A percentile compares a stretch with the other conserved stretches of the same genome.
Evolutionary conservation across 2,329 filamentous ascomycete species (phyloP).

Genomic region (Epichloe bromicola): DNA sequence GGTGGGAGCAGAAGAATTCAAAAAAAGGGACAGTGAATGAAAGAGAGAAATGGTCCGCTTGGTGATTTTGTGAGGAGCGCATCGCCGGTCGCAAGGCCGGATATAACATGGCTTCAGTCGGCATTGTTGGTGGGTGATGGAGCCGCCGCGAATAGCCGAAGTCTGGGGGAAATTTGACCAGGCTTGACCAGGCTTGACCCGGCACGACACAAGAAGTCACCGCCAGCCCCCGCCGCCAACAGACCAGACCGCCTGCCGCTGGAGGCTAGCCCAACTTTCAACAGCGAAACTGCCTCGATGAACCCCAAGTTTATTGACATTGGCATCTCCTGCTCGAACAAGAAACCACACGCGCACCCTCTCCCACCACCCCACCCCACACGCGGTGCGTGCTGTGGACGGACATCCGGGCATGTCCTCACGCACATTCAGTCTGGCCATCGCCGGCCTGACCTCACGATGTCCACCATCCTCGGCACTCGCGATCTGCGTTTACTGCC

Average conservation of each 20-base stretch:
- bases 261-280: background rate
- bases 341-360: background rate
- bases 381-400: background rate
- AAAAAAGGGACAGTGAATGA: background rate
- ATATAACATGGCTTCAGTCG: constrained; percentile 18
- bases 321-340: background rate
- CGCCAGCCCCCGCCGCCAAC: too few species aligned
- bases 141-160: constrained; percentile 25
- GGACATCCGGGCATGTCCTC: constrained; percentile 16
- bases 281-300: background rate
- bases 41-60: background rate
- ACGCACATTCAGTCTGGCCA: constrained; percentile 18
- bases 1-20: too few species aligned
- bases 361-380: background rate
- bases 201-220: too few species aligned
- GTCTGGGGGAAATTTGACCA: constrained; percentile 1
- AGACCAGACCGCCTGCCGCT: background rate
- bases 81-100: background rate
- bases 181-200: background rate
- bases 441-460: constrained; percentile 12
- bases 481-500: constrained; percentile 35
- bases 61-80: background rate
- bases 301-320: background rate
- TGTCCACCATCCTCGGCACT: constrained; percentile 14
- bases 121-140: constrained; percentile 20